Evolutionary conservation across 2,329 filamentous ascomycete genomes (phyloP).

Genomic region (Hypomyces perniciosus): DNA sequence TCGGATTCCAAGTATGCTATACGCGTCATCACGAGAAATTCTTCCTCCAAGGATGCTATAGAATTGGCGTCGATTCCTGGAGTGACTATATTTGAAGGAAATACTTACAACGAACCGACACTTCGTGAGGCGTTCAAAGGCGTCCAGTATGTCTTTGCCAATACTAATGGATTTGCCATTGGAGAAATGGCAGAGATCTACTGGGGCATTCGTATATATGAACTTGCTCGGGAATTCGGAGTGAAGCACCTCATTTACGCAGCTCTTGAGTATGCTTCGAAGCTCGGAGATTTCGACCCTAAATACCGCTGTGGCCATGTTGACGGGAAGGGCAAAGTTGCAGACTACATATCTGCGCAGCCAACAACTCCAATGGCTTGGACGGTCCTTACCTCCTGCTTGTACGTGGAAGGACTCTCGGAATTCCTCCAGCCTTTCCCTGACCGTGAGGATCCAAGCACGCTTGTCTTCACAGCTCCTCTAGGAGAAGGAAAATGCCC

Average conservation of each 20-base stretch:
- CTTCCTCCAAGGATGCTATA: too few species aligned
- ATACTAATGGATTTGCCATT: slow-evolving; percentile 2
- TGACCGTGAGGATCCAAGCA: too few species aligned
- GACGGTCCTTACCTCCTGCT: not conserved
- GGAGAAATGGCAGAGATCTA: slow-evolving; percentile 5
- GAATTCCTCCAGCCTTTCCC: too few species aligned
- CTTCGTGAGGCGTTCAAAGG: slow-evolving; percentile 1
- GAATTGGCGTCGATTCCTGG: too few species aligned
- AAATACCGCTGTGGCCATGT: not conserved
- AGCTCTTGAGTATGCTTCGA: not conserved
- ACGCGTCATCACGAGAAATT: too few species aligned
- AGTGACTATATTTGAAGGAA: not conserved
- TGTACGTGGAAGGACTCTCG: not conserved
- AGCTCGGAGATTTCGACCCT: not conserved
- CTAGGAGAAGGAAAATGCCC: too few species aligned
- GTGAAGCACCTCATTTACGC: not conserved
- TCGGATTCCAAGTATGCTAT: too few species aligned
- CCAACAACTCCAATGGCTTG: not conserved
- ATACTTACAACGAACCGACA: not conserved
- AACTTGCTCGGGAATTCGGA: not conserved
- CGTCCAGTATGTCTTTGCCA: not conserved
- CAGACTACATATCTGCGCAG: slow-evolving; percentile 1
- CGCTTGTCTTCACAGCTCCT: too few species aligned
- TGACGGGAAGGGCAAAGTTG: slow-evolving; percentile 2
- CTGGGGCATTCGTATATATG: slow-evolving; percentile 3